Conservation (phyloP, 2,329 filamentous ascomycete genomes). For the Bipolaris gigantea region DNA sequence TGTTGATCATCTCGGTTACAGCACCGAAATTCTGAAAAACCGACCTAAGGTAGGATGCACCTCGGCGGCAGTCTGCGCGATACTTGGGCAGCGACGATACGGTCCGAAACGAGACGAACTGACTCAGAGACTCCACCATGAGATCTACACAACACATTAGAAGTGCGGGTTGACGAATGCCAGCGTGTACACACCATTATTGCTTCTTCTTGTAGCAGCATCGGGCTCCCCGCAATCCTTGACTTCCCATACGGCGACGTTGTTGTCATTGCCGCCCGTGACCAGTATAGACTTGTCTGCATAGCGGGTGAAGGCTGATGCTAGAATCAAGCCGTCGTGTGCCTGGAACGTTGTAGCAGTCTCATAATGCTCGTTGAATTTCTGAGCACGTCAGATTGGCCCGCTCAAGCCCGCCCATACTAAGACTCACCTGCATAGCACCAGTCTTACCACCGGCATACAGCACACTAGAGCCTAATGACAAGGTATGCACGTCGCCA, state of each 20-base stretch:
- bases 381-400: constrained; percentile 47
- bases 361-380: constrained; percentile 81
- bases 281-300: constrained; percentile 81
- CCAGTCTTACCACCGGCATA: constrained; percentile 91
- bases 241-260: constrained; percentile 85
- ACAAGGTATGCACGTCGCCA: constrained; percentile 82
- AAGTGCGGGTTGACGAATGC: constrained; percentile 1
- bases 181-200: constrained; percentile 53
- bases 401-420: not conserved
- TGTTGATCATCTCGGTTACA: constrained; percentile 78
- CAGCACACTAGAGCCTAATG: constrained; percentile 80
- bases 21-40: constrained; percentile 92
- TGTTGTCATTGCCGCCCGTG: constrained; percentile 90
- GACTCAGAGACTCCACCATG: constrained; percentile 66
- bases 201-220: constrained; percentile 53
- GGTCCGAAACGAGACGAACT: constrained; percentile 90
- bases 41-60: constrained; percentile 85
- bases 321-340: constrained; percentile 83
- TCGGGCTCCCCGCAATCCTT: constrained; percentile 56
- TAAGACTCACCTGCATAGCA: constrained; percentile 66
- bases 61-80: constrained; percentile 87
- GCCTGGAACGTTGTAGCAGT: constrained; percentile 77
- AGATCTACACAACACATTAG: constrained; percentile 53
- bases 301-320: constrained; percentile 74
- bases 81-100: constrained; percentile 85